Percentiles rank a stretch among this genome's conserved stretches.
Conservation (phyloP, 2,329 filamentous ascomycete species). For the Tolypocladium album region DNA sequence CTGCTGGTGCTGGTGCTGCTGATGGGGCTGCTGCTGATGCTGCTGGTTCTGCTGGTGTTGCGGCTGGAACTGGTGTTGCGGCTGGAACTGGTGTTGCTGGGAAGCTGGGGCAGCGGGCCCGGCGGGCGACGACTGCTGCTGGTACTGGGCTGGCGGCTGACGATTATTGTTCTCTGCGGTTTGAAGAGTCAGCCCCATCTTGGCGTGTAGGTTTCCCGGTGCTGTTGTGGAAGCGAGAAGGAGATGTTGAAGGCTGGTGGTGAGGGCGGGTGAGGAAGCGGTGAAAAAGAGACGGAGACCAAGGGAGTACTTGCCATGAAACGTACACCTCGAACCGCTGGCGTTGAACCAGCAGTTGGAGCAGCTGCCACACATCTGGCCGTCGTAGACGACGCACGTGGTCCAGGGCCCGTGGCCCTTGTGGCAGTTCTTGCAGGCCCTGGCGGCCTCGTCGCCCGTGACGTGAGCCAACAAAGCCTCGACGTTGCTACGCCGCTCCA, state of each 20-base stretch:
- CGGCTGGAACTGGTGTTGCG: not conserved
- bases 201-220: not conserved
- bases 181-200: slow-evolving; percentile 1
- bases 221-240: not conserved
- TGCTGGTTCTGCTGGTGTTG: not conserved
- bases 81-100: not conserved
- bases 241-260: not conserved
- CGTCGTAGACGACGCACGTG: slow-evolving; percentile 46
- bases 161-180: slow-evolving; percentile 33
- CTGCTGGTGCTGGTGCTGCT: not conserved
- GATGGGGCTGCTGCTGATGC: not conserved
- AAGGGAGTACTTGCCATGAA: slow-evolving; percentile 36
- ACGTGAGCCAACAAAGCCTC: slow-evolving; percentile 49
- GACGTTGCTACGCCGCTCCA: slow-evolving; percentile 47
- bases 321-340: slow-evolving; percentile 47
- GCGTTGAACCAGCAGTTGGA: slow-evolving; percentile 56
- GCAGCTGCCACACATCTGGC: slow-evolving; percentile 51
- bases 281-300: not conserved
- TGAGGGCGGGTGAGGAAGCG: not conserved
- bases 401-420: slow-evolving; percentile 51
- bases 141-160: slow-evolving; percentile 19
- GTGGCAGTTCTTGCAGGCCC: slow-evolving; percentile 49
- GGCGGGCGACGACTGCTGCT: slow-evolving; percentile 4
- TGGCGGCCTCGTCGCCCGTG: slow-evolving; percentile 34
- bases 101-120: slow-evolving; percentile 15